Conservation (phyloP, 352 stramenopile species). For the Elongisporangium undulatum region DNA sequence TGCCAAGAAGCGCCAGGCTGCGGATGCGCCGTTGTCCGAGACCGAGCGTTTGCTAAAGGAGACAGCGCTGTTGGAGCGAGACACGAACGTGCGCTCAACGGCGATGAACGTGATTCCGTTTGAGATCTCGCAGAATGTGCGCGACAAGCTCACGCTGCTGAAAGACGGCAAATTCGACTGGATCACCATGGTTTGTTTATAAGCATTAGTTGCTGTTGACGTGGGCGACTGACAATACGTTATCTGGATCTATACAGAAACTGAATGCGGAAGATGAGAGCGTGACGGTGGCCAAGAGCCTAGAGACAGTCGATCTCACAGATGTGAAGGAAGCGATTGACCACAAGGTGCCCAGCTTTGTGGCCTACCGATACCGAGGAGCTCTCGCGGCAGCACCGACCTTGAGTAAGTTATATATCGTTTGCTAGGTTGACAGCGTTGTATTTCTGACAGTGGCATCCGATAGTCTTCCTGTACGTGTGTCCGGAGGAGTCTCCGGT, state of each 20-base stretch:
- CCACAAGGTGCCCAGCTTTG: slow-evolving; percentile 66
- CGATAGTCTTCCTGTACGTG: slow-evolving; percentile 85
- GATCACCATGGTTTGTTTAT: slow-evolving; percentile 73
- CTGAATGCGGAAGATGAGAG: slow-evolving; percentile 71
- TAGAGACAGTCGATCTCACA: slow-evolving; percentile 65
- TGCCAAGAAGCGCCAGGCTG: slow-evolving; percentile 61
- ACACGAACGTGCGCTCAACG: slow-evolving; percentile 84
- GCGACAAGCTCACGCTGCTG: slow-evolving; percentile 71
- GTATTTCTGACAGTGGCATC: neutral
- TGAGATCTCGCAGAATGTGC: slow-evolving; percentile 74
- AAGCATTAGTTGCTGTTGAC: neutral
- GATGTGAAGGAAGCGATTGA: slow-evolving; percentile 58
- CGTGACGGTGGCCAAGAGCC: slow-evolving; percentile 74
- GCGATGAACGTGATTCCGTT: slow-evolving; percentile 90
- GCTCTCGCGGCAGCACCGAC: slow-evolving; percentile 25
- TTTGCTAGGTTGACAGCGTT: neutral
- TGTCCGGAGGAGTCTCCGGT: slow-evolving; percentile 86
- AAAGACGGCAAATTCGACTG: slow-evolving; percentile 84
- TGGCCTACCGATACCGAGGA: slow-evolving; percentile 66
- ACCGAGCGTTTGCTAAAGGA: slow-evolving; percentile 82
- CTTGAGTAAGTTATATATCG: slow-evolving; percentile 21
- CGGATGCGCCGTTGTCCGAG: slow-evolving; percentile 80
- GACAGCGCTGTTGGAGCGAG: slow-evolving; percentile 68
- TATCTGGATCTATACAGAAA: slow-evolving; percentile 35
- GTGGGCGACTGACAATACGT: neutral